These are phyloP conservation scores for Ligustrum vulgare DNA, from an alignment of 257 asterid species.

Conservation along the genomic window DNA sequence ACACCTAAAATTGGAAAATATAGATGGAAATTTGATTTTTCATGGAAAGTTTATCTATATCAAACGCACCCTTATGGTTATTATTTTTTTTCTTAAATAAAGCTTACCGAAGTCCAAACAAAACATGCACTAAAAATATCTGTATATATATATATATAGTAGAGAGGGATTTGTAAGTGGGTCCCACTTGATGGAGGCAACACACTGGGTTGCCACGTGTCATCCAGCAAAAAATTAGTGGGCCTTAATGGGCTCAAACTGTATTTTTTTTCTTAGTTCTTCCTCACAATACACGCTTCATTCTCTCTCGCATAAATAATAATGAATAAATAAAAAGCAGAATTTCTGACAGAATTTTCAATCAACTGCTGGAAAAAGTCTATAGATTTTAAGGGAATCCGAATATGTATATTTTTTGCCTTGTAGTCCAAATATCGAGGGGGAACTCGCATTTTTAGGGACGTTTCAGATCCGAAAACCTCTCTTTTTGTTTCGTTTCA, in stretches of 20 bases:
- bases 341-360: conserved; percentile 9
- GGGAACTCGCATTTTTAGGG: conserved; percentile 42
- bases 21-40: too few relatives aligned
- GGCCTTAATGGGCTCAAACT: conserved; percentile 23
- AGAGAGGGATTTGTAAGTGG: neutral
- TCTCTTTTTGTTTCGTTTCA: conserved; percentile 22
- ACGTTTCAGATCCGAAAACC: conserved; percentile 49
- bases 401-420: neutral
- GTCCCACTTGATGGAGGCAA: conserved; percentile 22
- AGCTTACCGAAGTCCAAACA: too few relatives aligned
- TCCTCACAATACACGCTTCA: conserved; percentile 37
- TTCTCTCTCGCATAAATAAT: conserved; percentile 4
- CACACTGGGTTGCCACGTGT: conserved; percentile 25
- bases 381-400: neutral
- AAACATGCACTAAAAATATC: too few relatives aligned
- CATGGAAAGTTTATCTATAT: too few relatives aligned
- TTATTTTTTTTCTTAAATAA: too few relatives aligned
- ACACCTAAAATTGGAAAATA: too few relatives aligned
- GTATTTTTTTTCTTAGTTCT: conserved; percentile 38
- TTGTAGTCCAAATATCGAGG: neutral
- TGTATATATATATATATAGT: too few relatives aligned
- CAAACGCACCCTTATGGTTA: too few relatives aligned
- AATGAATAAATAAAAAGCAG: neutral
- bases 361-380: neutral
- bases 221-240: conserved; percentile 8